Base-by-base conservation (phyloP, 192 early-diverging fungal genomes). In the Geranomyces michiganensis region DNA sequence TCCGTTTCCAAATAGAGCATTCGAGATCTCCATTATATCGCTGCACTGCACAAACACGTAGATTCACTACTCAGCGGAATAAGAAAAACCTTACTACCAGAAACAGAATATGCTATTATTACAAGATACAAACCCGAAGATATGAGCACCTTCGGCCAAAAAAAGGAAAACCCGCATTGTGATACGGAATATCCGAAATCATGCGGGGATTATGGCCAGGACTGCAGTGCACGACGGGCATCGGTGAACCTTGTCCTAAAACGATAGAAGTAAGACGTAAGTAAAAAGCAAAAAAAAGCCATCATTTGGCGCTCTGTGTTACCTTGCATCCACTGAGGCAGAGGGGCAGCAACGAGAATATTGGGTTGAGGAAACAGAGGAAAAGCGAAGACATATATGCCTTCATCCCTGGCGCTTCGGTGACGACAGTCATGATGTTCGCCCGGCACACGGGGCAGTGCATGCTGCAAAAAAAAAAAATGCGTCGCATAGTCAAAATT, bases 371-470 rank as follows among this genome's bases (percentile, higher is more conserved):
- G 51, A 53, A 53, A 17, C 51, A 53, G 7, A 53, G 51, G n/a
- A 53, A n/a, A 3, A 26, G n/a, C 3, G 51, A 53, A 53, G 51
- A 53, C 51, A 53, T 24, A 7, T 26, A 53, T 3, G 51, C 51
- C 24, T 53, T 53, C 51, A 53, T 53, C 17, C 51, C 51, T 2
- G 51, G 51, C 51, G 51, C 51, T 53, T 53, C 51, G 3, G 24
- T 53, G 51, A 53, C 51, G 19, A n/a, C 24, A 2, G 51, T 53
- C 24, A 24, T n/a, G 15, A 53, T 26, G 51, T 53, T 53, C 6
- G 19, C n/a, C 4, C 51, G 51, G 51, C 51, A 53, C 7, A 53
- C 19, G 7, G 51, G 51, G 51, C 51, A 53, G 51, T 53, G 51
- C 51, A 53, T 53, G 7, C 51, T 53, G 15, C 3, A 6, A 53